Evolutionary conservation across 352 stramenopile genomes (phyloP).

Genomic region (Phytophthora idaei): DNA sequence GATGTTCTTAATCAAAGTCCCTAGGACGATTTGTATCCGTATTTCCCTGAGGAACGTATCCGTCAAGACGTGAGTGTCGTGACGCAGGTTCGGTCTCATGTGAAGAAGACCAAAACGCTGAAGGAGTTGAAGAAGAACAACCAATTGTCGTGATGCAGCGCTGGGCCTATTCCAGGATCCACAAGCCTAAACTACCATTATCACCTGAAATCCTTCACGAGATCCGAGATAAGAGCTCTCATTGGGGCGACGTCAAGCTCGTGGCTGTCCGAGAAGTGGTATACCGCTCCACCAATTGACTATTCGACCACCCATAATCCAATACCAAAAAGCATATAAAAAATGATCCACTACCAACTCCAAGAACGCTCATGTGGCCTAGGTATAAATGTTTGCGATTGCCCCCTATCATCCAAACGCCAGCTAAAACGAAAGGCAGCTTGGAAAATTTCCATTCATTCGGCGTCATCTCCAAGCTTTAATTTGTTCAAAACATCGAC

Average conservation of each 20-base stretch:
- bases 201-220: slow-evolving; percentile 35
- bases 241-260: slow-evolving; percentile 53
- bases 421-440: too few species aligned
- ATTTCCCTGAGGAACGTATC: slow-evolving; percentile 30
- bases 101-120: slow-evolving; percentile 13
- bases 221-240: slow-evolving; percentile 45
- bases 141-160: slow-evolving; percentile 35
- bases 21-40: slow-evolving; percentile 17
- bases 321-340: too few species aligned
- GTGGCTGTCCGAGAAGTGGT: slow-evolving; percentile 28
- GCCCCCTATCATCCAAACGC: too few species aligned
- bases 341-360: too few species aligned
- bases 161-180: slow-evolving; percentile 18
- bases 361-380: too few species aligned
- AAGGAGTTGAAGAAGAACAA: slow-evolving; percentile 20
- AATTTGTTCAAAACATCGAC: slow-evolving; percentile 1
- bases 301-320: too few species aligned
- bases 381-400: too few species aligned
- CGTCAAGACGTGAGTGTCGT: slow-evolving; percentile 38
- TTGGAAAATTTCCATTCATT: not conserved
- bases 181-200: slow-evolving; percentile 17
- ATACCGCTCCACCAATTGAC: not conserved
- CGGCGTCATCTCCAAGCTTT: not conserved
- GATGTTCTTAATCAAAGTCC: not conserved
- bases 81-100: slow-evolving; percentile 26